Conservation (phyloP, 1,284 basidiomycete species). For the Puccinia brachypodii region DNA sequence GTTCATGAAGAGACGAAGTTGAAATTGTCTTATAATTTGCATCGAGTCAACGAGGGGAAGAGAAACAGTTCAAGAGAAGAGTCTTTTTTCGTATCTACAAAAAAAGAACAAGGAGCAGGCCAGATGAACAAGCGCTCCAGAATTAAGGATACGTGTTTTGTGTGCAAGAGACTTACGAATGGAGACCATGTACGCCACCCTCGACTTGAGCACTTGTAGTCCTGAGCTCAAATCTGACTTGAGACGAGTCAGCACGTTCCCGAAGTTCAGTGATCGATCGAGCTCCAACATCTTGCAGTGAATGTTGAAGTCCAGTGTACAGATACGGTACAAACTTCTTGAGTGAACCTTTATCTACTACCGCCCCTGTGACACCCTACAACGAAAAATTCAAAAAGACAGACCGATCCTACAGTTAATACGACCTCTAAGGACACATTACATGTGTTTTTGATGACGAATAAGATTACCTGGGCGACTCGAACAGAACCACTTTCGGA, state of each 20-base stretch:
- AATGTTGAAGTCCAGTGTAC: conserved; percentile 89
- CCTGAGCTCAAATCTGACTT: conserved; percentile 85
- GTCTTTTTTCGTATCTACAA: conserved; percentile 44
- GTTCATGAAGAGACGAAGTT: background rate
- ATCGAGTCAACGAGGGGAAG: background rate
- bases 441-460: background rate
- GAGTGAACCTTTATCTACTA: conserved; percentile 94
- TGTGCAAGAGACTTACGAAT: conserved; percentile 70
- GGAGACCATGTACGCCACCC: conserved; percentile 89
- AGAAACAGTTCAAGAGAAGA: conserved; percentile 38
- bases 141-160: background rate
- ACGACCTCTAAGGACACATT: background rate
- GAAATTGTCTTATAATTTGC: background rate
- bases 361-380: conserved; percentile 86
- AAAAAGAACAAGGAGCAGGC: background rate
- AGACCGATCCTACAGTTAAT: background rate
- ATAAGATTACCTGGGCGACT: conserved; percentile 70
- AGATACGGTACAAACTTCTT: conserved; percentile 85
- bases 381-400: background rate
- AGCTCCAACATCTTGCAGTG: conserved; percentile 90
- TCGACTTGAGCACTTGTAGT: conserved; percentile 95
- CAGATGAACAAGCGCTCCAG: background rate
- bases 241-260: conserved; percentile 66
- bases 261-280: conserved; percentile 67
- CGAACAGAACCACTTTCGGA: conserved; percentile 92